Conservation (phyloP, 495 filamentous ascomycete species). For the Penicillium ucsense region DNA sequence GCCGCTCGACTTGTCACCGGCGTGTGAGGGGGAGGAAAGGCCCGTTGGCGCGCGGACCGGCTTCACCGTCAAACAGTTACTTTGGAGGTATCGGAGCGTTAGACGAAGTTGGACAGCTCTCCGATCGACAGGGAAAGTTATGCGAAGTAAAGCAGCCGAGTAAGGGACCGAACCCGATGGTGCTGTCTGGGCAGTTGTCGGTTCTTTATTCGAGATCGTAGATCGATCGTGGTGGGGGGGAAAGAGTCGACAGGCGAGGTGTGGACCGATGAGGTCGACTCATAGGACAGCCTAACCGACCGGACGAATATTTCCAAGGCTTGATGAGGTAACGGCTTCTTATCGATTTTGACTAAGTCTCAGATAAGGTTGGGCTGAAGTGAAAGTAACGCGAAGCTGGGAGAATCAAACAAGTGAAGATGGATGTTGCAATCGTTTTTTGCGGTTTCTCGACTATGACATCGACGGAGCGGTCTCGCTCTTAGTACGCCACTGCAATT, state of each 20-base stretch:
- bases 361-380: no score
- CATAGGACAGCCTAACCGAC: no score
- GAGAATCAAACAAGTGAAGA: no score
- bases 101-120: not conserved
- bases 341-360: no score
- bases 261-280: slow-evolving; percentile 14
- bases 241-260: slow-evolving; percentile 7
- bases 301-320: not conserved
- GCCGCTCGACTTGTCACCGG: slow-evolving; percentile 11
- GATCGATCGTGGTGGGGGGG: slow-evolving; percentile 18
- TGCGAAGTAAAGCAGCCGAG: not conserved
- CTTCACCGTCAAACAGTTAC: not conserved
- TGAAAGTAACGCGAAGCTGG: no score
- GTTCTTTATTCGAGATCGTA: not conserved
- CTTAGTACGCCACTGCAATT: slow-evolving; percentile 16
- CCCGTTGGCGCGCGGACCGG: slow-evolving; percentile 11
- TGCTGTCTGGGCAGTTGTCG: not conserved
- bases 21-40: slow-evolving; percentile 2
- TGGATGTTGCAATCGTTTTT: slow-evolving; percentile 1
- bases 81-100: slow-evolving; percentile 1
- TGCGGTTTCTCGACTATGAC: slow-evolving; percentile 15
- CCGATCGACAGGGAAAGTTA: not conserved
- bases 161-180: not conserved
- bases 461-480: slow-evolving; percentile 25
- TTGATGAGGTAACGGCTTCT: no score